Evolutionary conservation across 371 early-diverging fungal genomes (phyloP).

Genomic region (Umbelopsis sp.): DNA sequence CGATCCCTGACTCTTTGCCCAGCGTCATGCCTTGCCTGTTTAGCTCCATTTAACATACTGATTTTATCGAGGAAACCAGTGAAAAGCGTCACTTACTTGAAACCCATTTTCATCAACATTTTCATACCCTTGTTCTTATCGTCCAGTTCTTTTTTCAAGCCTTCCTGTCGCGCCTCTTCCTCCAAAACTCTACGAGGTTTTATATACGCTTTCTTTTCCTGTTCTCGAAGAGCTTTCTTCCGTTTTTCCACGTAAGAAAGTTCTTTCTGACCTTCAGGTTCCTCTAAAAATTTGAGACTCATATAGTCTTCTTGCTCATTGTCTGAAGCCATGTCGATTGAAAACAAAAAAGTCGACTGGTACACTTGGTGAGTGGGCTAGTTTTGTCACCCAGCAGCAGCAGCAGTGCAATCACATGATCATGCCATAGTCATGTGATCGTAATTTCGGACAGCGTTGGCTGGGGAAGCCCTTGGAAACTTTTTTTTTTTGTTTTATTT

Average conservation of each 20-base stretch:
- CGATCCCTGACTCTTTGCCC: slow-evolving; percentile 40
- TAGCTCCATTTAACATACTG: not conserved
- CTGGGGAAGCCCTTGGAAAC: not conserved
- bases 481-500: slow-evolving; percentile 11
- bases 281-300: slow-evolving; percentile 56
- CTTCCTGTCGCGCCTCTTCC: slow-evolving; percentile 59
- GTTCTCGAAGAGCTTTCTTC: slow-evolving; percentile 49
- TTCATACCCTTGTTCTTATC: slow-evolving; percentile 68
- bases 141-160: slow-evolving; percentile 48
- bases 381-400: no score
- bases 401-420: not conserved
- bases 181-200: slow-evolving; percentile 51
- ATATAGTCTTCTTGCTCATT: slow-evolving; percentile 65
- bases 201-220: slow-evolving; percentile 44
- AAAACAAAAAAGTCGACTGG: not conserved
- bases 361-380: not conserved
- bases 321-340: not conserved
- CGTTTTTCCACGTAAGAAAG: slow-evolving; percentile 51
- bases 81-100: slow-evolving; percentile 45
- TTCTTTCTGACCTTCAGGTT: slow-evolving; percentile 39
- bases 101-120: slow-evolving; percentile 75
- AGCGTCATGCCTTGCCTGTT: slow-evolving; percentile 52
- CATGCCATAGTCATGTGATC: not conserved
- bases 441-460: not conserved
- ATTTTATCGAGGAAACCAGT: not conserved